phyloP scores from a whole-genome alignment of 768 basidiomycete genomes.

The Pleurotus platypus region DNA sequence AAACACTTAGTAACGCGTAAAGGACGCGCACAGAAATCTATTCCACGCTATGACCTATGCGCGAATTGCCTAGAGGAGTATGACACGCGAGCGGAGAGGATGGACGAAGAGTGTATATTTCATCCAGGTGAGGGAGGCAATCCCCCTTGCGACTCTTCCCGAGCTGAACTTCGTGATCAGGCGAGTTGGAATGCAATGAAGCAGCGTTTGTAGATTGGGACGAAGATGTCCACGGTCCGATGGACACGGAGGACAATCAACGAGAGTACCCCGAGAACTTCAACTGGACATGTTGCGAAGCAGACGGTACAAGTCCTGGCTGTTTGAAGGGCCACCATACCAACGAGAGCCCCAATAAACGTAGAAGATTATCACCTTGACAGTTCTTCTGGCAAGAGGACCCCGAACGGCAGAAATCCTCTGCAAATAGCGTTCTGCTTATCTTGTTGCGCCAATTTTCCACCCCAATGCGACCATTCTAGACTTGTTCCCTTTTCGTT shows the following conservation, averaged over 20 bases:
- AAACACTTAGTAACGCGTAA: slow-evolving; percentile 39
- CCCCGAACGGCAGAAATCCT: background rate
- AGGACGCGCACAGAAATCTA: slow-evolving; percentile 28
- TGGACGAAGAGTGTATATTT: slow-evolving; percentile 40
- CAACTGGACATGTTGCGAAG: slow-evolving; percentile 48
- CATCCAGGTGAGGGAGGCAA: slow-evolving; percentile 42
- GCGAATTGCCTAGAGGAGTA: slow-evolving; percentile 44
- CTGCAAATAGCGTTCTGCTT: background rate
- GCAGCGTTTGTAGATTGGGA: slow-evolving; percentile 44
- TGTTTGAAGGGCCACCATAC: slow-evolving; percentile 37
- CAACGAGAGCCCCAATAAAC: slow-evolving; percentile 4
- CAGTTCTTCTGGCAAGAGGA: too few species aligned
- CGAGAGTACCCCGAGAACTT: slow-evolving; percentile 43
- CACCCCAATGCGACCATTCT: background rate
- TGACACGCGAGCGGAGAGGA: slow-evolving; percentile 33
- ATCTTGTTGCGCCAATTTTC: background rate
- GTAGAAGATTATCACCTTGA: background rate
- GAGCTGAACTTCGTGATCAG: slow-evolving; percentile 19
- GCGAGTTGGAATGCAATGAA: slow-evolving; percentile 37
- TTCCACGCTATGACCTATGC: slow-evolving; percentile 45
- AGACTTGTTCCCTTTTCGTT: background rate
- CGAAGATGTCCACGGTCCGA: slow-evolving; percentile 42
- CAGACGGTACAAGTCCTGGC: slow-evolving; percentile 29
- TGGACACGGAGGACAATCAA: slow-evolving; percentile 37
- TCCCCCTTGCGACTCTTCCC: background rate